These are phyloP conservation scores for Parietaria judaica DNA, from an alignment of 306 rosid species.

Conservation along the genomic window DNA sequence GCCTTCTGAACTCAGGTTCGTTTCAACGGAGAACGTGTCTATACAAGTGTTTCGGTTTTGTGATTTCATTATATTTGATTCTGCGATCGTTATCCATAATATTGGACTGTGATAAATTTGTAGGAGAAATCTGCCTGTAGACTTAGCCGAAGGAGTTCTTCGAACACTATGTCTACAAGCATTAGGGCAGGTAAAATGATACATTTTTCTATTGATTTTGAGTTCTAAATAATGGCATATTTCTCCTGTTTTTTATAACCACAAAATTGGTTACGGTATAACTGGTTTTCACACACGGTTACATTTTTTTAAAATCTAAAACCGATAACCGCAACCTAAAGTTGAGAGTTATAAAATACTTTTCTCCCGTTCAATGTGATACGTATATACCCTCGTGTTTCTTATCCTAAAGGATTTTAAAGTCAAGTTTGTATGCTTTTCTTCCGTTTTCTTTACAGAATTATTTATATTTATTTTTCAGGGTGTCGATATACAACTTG, in stretches of 20 bases:
- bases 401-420: too few relatives aligned
- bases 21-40: conserved; percentile 13
- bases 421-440: too few relatives aligned
- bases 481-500: conserved; percentile 97
- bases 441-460: conserved; percentile 1
- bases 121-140: conserved; percentile 92
- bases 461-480: conserved; percentile 19
- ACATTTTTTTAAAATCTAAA: too few relatives aligned
- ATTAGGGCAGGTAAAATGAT: conserved; percentile 59
- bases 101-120: conserved; percentile 23
- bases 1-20: conserved; percentile 73
- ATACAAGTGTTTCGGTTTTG: conserved; percentile 7
- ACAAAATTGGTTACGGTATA: too few relatives aligned
- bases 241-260: too few relatives aligned
- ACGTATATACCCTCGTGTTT: too few relatives aligned
- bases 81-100: conserved; percentile 16
- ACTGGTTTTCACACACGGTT: too few relatives aligned
- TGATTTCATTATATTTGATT: conserved; percentile 10
- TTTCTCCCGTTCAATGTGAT: too few relatives aligned
- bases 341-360: too few relatives aligned
- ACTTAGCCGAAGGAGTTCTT: conserved; percentile 89
- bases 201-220: too few relatives aligned
- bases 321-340: too few relatives aligned
- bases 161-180: conserved; percentile 93
- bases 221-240: too few relatives aligned